Percentiles rank a stretch among this genome's conserved stretches.
These are phyloP conservation scores for Nevesoporus exiguus DNA, from an alignment of 768 basidiomycete species.

Conservation along the genomic window DNA sequence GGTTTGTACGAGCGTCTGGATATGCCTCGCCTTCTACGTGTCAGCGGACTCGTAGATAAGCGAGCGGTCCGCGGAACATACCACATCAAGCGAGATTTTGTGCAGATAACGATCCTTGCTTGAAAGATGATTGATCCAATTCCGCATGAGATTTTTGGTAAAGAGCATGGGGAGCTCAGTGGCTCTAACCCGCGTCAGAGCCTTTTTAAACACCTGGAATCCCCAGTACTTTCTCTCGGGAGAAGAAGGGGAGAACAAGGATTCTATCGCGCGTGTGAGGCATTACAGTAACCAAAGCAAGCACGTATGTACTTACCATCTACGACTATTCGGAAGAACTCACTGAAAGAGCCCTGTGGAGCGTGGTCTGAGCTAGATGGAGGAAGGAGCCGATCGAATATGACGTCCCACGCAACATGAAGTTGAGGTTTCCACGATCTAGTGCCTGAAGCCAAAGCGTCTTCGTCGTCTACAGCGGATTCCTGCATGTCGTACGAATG, in stretches of 20 bases:
- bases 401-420: constrained; percentile 87
- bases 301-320: constrained; percentile 64
- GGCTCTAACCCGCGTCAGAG: constrained; percentile 62
- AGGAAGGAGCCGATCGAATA: constrained; percentile 73
- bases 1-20: constrained; percentile 69
- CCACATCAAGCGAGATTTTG: constrained; percentile 83
- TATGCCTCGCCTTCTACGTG: constrained; percentile 58
- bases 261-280: constrained; percentile 49
- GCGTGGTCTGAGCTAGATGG: constrained; percentile 33
- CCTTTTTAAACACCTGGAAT: constrained; percentile 86
- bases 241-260: constrained; percentile 82
- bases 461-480: constrained; percentile 53
- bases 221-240: constrained; percentile 92
- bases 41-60: not conserved
- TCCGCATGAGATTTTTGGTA: constrained; percentile 92
- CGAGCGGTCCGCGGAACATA: constrained; percentile 32
- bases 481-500: constrained; percentile 41
- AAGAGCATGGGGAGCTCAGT: constrained; percentile 82
- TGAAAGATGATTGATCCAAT: constrained; percentile 94
- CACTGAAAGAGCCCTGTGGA: constrained; percentile 67
- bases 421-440: constrained; percentile 85
- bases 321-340: constrained; percentile 88
- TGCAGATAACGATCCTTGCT: constrained; percentile 85
- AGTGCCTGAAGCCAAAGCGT: constrained; percentile 45
- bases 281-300: not conserved